These are phyloP conservation scores for Annulohypoxylon nitens DNA, from an alignment of 495 filamentous ascomycete genomes.

Conservation along the genomic window DNA sequence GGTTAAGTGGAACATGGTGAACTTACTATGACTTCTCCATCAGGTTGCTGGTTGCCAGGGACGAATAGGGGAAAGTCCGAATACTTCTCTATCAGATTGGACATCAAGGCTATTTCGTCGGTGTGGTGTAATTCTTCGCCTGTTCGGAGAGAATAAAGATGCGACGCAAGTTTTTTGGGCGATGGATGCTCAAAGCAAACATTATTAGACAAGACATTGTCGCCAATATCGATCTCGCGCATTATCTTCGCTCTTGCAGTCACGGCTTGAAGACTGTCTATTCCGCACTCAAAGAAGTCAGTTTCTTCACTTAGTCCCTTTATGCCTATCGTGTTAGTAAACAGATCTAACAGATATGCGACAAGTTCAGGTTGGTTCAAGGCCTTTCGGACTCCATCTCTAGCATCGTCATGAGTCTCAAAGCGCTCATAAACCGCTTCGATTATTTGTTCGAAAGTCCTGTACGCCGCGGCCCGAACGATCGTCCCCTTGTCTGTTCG, in stretches of 20 bases:
- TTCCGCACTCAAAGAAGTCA: conserved; percentile 67
- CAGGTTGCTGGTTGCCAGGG: conserved; percentile 15
- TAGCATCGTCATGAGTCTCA: conserved; percentile 46
- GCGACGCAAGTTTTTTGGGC: conserved; percentile 52
- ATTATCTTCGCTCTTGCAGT: conserved; percentile 60
- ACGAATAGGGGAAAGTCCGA: conserved; percentile 47
- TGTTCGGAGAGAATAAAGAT: conserved; percentile 51
- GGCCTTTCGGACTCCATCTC: conserved; percentile 42
- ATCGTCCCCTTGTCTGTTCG: conserved; percentile 67
- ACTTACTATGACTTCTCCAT: conserved; percentile 48
- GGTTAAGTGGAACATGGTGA: background rate
- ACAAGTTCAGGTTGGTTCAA: conserved; percentile 56
- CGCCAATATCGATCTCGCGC: conserved; percentile 53
- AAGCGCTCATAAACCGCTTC: conserved; percentile 61
- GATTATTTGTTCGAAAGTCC: conserved; percentile 60
- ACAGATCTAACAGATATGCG: conserved; percentile 55
- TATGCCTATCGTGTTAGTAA: conserved; percentile 31
- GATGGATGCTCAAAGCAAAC: conserved; percentile 64
- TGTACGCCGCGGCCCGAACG: conserved; percentile 67
- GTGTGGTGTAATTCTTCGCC: conserved; percentile 37
- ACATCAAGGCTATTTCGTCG: conserved; percentile 53
- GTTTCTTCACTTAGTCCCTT: conserved; percentile 43
- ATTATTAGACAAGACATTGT: conserved; percentile 58
- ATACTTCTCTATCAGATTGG: conserved; percentile 55
- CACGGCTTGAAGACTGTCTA: conserved; percentile 70